These are phyloP conservation scores for Pestalotiopsis sp. DNA, from an alignment of 2,329 filamentous ascomycete species.

Conservation along the genomic window DNA sequence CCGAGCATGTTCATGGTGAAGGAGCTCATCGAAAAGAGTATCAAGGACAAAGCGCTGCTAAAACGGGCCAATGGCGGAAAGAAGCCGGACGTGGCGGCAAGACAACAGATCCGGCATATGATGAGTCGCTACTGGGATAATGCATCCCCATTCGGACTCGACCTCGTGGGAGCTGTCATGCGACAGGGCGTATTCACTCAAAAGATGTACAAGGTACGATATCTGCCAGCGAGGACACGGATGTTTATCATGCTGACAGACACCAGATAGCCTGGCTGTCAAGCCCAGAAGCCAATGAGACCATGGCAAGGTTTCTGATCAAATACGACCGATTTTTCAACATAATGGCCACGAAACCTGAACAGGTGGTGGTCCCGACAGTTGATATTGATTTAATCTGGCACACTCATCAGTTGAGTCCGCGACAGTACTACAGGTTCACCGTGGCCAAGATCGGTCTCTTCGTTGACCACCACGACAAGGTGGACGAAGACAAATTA, in stretches of 20 bases:
- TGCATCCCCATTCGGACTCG: background rate
- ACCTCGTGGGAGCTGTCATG: background rate
- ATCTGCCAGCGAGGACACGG: background rate
- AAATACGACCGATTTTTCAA: slow-evolving; percentile 4
- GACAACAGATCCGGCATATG: slow-evolving; percentile 4
- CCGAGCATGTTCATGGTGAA: slow-evolving; percentile 3
- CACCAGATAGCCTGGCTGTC: slow-evolving; percentile 4
- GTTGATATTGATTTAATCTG: slow-evolving; percentile 1
- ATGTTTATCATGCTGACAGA: background rate
- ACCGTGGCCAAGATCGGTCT: background rate
- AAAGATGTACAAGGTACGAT: slow-evolving; percentile 6
- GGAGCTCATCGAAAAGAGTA: background rate
- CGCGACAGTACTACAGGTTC: slow-evolving; percentile 1
- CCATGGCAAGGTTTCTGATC: background rate
- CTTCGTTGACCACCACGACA: slow-evolving; percentile 4
- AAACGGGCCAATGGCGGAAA: background rate
- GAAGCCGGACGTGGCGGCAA: background rate
- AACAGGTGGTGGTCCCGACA: slow-evolving; percentile 4
- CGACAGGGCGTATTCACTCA: slow-evolving; percentile 6
- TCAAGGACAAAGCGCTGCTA: slow-evolving; percentile 2
- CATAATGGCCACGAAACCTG: background rate
- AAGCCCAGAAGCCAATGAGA: background rate
- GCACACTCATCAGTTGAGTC: slow-evolving; percentile 6
- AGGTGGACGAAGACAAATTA: slow-evolving; percentile 6
- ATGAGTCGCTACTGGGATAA: slow-evolving; percentile 11